phyloP scores from a whole-genome alignment of 441 rosid genomes.

The Geranium incanum region DNA sequence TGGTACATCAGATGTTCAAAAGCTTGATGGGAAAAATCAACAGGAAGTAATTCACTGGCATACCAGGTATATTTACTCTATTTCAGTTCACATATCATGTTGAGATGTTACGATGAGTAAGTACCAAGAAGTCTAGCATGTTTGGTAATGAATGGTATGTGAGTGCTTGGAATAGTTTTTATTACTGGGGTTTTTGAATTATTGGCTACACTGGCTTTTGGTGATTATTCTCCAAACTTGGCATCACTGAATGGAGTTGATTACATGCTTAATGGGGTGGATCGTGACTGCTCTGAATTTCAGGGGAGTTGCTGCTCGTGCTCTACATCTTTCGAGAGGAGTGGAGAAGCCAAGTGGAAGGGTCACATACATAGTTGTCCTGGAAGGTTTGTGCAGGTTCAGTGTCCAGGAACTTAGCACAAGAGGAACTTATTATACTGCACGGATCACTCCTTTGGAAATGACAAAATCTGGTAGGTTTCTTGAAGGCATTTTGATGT shows the following conservation, averaged over 20 bases:
- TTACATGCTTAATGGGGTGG: conserved; percentile 5
- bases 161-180: conserved; percentile 7
- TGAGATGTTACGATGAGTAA: not conserved
- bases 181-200: not conserved
- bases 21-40: conserved; percentile 67
- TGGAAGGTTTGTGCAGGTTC: conserved; percentile 93
- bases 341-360: conserved; percentile 99
- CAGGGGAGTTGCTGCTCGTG: conserved; percentile 98
- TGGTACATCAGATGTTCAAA: conserved; percentile 54
- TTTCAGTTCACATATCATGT: not conserved
- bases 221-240: not conserved
- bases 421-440: conserved; percentile 82
- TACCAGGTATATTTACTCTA: conserved; percentile 43
- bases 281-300: conserved; percentile 11
- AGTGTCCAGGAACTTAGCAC: conserved; percentile 85
- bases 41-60: conserved; percentile 78
- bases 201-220: not conserved
- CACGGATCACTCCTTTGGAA: conserved; percentile 77
- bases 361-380: conserved; percentile 93
- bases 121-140: not conserved
- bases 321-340: conserved; percentile 93
- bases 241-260: not conserved
- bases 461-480: conserved; percentile 75
- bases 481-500: not conserved
- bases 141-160: not conserved